These are phyloP conservation scores for Epichloe sibirici DNA, from an alignment of 2,329 filamentous ascomycete genomes.

Conservation along the genomic window DNA sequence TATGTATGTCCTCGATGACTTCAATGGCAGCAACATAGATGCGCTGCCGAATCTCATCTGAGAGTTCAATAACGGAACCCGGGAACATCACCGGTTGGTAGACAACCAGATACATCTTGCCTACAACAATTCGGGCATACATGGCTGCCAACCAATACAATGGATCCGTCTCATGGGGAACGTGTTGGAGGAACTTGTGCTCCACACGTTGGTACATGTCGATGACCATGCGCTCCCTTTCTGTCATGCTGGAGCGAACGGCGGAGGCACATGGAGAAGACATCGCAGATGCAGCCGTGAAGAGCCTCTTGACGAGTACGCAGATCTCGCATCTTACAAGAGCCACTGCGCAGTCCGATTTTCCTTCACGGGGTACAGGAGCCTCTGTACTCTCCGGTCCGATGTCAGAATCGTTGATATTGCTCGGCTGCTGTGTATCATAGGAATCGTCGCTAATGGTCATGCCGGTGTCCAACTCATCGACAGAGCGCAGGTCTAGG, in stretches of 20 bases:
- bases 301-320: slow-evolving; percentile 23
- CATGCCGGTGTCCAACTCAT: slow-evolving; percentile 39
- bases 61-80: slow-evolving; percentile 41
- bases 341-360: slow-evolving; percentile 38
- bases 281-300: slow-evolving; percentile 22
- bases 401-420: slow-evolving; percentile 38
- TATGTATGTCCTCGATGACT: slow-evolving; percentile 55
- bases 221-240: slow-evolving; percentile 35
- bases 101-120: slow-evolving; percentile 66
- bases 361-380: slow-evolving; percentile 35
- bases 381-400: slow-evolving; percentile 32
- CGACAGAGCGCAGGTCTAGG: slow-evolving; percentile 42
- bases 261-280: slow-evolving; percentile 18
- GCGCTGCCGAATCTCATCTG: slow-evolving; percentile 51
- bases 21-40: slow-evolving; percentile 63
- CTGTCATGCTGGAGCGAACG: slow-evolving; percentile 18
- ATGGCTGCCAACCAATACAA: slow-evolving; percentile 59
- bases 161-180: slow-evolving; percentile 34
- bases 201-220: slow-evolving; percentile 42
- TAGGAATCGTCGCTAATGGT: slow-evolving; percentile 28
- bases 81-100: slow-evolving; percentile 61
- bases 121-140: slow-evolving; percentile 57
- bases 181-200: slow-evolving; percentile 39
- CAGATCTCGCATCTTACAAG: slow-evolving; percentile 42
- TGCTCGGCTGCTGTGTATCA: slow-evolving; percentile 36